Base-by-base conservation (phyloP, 352 stramenopile genomes). In the Pythium pectinolyticum region DNA sequence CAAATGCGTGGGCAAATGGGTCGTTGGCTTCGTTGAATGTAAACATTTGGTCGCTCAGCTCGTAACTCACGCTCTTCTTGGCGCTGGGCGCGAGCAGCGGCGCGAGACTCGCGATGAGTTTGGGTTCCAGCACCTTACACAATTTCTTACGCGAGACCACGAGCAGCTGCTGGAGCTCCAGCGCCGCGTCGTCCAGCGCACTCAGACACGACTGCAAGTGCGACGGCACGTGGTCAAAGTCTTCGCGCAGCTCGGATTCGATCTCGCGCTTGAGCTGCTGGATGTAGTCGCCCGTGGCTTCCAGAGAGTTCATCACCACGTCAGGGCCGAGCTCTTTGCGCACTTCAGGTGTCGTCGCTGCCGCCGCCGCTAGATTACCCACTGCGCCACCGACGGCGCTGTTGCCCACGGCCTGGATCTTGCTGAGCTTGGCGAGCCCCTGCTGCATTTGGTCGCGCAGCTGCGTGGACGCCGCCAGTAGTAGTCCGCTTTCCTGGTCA, bases 11-110 rank as follows among this genome's bases (percentile, higher is more conserved):
- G 15, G 84, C 87, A 55, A 93, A 95, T 48, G 87, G 87, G 37
- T 95, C 87, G 65, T 95, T 95, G 34, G 84, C 87, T 59, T 95
- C 87, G 61, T 95, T 94, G 35, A 88, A 78, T 37, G 85, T 94
- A 68, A 90, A 95, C 79, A 87, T 82, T n/a, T 84, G 72, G 54
- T 95, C 87, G 5, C 74, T 92, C 19, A 95, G 78, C 61, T 94
- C 85, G 63, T 91, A 95, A 20, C 76, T 75, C n/a, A 92, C 82
- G 5, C 60, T 57, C 5, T 66, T 66, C 30, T 84, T 86, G 12
- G 82, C 74, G 2, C 64, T 70, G 0, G 70, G 59, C 20, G 75
- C 69, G 17, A 95, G 58, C 40, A 95, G 65, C 24, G 61, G 73
- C 32, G 71, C 75, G 27, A 93, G 69, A 4, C 72, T 81, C 19